These are phyloP conservation scores for Ogataea neopini DNA, from an alignment of 805 yeast genomes.

Conservation along the genomic window DNA sequence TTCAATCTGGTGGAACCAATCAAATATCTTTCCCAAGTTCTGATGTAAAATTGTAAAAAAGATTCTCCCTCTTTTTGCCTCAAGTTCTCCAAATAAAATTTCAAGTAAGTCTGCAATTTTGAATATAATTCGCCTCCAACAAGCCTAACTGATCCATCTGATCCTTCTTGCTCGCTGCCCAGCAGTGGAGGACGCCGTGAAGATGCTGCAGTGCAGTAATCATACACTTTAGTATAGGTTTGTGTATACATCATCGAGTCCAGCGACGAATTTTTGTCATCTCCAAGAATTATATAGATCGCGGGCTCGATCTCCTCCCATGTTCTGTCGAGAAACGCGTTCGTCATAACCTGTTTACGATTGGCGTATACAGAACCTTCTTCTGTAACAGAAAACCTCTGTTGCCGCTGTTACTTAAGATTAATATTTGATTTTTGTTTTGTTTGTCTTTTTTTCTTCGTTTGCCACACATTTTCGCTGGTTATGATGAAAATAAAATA, in stretches of 20 bases:
- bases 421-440: neutral
- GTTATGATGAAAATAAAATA: neutral
- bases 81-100: slow-evolving; percentile 54
- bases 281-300: slow-evolving; percentile 67
- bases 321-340: slow-evolving; percentile 41
- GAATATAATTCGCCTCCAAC: slow-evolving; percentile 90
- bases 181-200: slow-evolving; percentile 44
- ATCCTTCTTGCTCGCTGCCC: slow-evolving; percentile 22
- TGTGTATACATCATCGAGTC: slow-evolving; percentile 79
- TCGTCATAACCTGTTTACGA: slow-evolving; percentile 18
- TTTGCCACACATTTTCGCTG: slow-evolving; percentile 18
- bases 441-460: slow-evolving; percentile 11
- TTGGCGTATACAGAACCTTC: neutral
- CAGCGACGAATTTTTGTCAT: slow-evolving; percentile 60
- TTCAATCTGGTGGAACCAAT: slow-evolving; percentile 90
- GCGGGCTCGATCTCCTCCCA: slow-evolving; percentile 83
- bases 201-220: slow-evolving; percentile 84
- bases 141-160: slow-evolving; percentile 39
- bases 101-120: slow-evolving; percentile 66
- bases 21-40: slow-evolving; percentile 85
- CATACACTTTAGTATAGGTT: slow-evolving; percentile 89
- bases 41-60: slow-evolving; percentile 79
- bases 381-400: neutral
- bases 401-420: neutral
- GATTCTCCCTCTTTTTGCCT: slow-evolving; percentile 58